Conservation (phyloP, 441 rosid genomes). For the Erodium texanum region DNA sequence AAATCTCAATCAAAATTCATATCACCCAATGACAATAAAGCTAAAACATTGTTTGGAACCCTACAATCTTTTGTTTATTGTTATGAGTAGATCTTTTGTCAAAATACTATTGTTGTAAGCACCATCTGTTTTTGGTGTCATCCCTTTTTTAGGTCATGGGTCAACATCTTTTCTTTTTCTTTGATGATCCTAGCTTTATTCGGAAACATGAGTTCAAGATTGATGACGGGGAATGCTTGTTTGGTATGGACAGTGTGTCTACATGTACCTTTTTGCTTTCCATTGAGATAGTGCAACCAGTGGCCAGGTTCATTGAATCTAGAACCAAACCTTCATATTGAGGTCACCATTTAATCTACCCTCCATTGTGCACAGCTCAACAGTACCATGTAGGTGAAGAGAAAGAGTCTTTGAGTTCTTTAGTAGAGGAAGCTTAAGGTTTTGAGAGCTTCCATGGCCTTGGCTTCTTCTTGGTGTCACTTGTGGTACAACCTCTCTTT, state of each 20-base stretch:
- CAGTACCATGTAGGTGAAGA: not conserved
- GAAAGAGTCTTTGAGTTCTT: not conserved
- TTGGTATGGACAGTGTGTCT: not conserved
- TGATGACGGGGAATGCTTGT: not conserved
- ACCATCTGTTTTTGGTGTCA: no score
- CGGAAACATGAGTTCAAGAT: not conserved
- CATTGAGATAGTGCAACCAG: not conserved
- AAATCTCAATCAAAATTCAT: no score
- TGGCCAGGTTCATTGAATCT: conserved; percentile 22
- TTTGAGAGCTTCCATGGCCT: conserved; percentile 12
- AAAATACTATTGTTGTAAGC: no score
- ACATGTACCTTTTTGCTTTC: not conserved
- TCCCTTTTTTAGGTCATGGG: no score
- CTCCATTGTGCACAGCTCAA: not conserved
- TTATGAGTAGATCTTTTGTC: no score
- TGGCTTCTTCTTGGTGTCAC: conserved; percentile 17
- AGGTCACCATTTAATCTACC: not conserved
- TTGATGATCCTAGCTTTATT: not conserved
- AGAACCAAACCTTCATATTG: not conserved
- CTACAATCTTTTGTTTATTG: no score
- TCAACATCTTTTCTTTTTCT: no score
- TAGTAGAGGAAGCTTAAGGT: conserved; percentile 19
- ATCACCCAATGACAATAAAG: no score
- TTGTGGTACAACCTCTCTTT: not conserved
- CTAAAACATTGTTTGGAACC: no score